Conservation (phyloP, 257 asterid genomes). For the Solanum arcanum region DNA sequence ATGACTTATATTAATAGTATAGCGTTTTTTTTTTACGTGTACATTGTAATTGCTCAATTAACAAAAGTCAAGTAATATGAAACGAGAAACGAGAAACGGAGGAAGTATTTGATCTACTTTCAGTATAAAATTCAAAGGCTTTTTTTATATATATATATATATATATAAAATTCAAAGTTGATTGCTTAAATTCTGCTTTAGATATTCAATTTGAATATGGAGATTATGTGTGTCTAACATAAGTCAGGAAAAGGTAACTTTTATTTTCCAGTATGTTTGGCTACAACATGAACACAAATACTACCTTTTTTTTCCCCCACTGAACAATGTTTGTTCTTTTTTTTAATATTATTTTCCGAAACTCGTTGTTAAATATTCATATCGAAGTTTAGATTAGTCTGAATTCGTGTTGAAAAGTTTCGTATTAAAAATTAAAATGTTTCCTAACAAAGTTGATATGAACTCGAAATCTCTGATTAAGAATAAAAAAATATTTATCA, state of each 20-base stretch:
- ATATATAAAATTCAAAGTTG: neutral
- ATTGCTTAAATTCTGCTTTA: neutral
- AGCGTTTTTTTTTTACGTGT: too few relatives aligned
- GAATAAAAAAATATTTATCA: fast-evolving
- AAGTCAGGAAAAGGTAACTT: neutral
- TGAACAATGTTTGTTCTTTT: neutral
- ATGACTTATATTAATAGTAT: too few relatives aligned
- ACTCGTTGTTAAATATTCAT: too few relatives aligned
- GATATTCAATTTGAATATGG: neutral
- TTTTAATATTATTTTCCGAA: too few relatives aligned
- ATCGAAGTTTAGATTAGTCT: too few relatives aligned
- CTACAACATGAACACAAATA: neutral
- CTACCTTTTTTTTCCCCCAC: neutral
- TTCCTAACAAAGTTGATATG: fast-evolving
- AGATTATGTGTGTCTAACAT: neutral
- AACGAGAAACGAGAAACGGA: too few relatives aligned
- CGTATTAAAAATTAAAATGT: fast-evolving
- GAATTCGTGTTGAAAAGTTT: too few relatives aligned
- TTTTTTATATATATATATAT: too few relatives aligned
- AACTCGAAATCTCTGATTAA: fast-evolving
- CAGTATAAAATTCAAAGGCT: too few relatives aligned
- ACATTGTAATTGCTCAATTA: too few relatives aligned
- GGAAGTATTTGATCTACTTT: neutral
- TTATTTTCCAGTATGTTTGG: neutral
- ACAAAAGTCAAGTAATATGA: neutral